These are phyloP conservation scores for Schwanniomyces sp. DNA, from an alignment of 805 yeast genomes.

Conservation along the genomic window DNA sequence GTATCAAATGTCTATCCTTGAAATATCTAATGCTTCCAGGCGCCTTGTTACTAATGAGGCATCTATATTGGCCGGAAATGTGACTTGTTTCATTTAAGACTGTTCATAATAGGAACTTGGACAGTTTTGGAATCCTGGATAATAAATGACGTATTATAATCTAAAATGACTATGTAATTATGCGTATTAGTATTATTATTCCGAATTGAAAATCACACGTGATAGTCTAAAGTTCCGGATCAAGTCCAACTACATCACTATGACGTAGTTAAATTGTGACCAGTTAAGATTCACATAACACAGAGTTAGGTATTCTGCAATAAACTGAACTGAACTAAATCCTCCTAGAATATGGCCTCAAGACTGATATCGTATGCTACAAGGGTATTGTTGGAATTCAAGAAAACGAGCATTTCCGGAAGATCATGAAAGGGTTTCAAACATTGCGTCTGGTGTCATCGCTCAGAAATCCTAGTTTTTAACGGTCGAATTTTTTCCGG, in stretches of 20 bases:
- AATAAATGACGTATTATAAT: neutral
- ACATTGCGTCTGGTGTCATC: neutral
- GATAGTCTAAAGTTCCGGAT: neutral
- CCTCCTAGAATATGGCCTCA: no score
- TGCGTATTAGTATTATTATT: neutral
- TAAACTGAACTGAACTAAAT: no score
- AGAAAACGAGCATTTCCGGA: no score
- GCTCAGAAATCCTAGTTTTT: neutral
- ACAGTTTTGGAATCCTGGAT: neutral
- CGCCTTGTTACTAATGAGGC: no score
- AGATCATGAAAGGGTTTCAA: neutral
- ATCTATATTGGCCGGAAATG: neutral
- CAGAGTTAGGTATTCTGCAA: neutral
- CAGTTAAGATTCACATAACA: neutral
- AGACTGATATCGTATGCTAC: no score
- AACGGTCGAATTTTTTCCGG: constrained; percentile 1
- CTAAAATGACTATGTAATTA: neutral
- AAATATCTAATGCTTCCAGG: neutral
- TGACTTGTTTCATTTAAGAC: neutral
- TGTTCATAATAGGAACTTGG: neutral
- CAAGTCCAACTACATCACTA: constrained; percentile 3
- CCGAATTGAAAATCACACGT: neutral
- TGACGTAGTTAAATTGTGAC: neutral
- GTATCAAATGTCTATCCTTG: no score
- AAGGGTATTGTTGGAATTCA: no score